Base-by-base conservation (phyloP, 768 basidiomycete genomes). In the Lactarius tabidus region DNA sequence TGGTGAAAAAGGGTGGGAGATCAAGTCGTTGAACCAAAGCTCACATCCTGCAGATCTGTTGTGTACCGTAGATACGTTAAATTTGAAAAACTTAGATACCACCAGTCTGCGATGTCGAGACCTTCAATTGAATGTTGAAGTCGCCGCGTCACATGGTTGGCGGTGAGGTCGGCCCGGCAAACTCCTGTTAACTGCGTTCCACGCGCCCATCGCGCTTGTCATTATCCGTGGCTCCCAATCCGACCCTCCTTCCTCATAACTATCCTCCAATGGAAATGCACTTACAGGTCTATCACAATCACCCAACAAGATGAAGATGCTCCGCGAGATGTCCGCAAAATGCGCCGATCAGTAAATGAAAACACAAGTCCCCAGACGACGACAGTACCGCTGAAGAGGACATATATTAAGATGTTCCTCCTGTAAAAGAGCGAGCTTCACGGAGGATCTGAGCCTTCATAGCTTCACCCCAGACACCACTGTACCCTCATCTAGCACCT, bases 251-350 rank as follows among this genome's bases (percentile, higher is more conserved):
- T 33, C 48, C n/a, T n/a, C n/a, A n/a, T n/a, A n/a, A n/a, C n/a
- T n/a, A n/a, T n/a, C n/a, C n/a, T n/a, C n/a, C 75, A 73, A 60
- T 58, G 73, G 74, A 29, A 77, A 78, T 67, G 73, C 74, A 14
- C 67, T 73, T 15, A n/a, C n/a, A n/a, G n/a, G n/a, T n/a, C n/a
- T n/a, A n/a, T 68, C 79, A 0, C 79, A 80, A 62, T 86, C 78
- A 0, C 81, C 85, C 0, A 74, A 79, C 39, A 88, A 89, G 81
- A 88, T 84, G 70, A 80, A n/a, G n/a, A n/a, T n/a, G n/a, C n/a
- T 85, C 67, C 82, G 80, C 64, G 78, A 82, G 17, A 23, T 62
- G 28, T 31, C 69, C 35, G n/a, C n/a, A n/a, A n/a, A n/a, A n/a
- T n/a, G n/a, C n/a, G n/a, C n/a, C n/a, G n/a, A 72, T 74, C 23